Conservation (phyloP, 2,329 filamentous ascomycete genomes). For the Dothistroma septosporum region DNA sequence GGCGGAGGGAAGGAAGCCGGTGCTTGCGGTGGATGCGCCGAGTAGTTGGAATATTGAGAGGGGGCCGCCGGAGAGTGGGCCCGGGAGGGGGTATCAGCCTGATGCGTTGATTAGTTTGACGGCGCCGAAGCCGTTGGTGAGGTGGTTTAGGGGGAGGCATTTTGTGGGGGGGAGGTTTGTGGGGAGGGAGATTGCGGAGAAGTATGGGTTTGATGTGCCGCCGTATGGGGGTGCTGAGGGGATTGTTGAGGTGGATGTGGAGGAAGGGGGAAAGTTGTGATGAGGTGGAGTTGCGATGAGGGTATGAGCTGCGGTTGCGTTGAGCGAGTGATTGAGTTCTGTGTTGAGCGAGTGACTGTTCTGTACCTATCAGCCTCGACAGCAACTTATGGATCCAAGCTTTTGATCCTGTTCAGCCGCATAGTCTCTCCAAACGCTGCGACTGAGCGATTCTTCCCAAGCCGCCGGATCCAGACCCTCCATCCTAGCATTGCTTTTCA, state of each 20-base stretch:
- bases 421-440: background rate
- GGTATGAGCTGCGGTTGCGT: background rate
- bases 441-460: background rate
- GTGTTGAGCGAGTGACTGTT: background rate
- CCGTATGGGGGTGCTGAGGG: conserved; percentile 84
- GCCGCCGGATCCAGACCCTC: background rate
- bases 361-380: background rate
- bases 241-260: conserved; percentile 66
- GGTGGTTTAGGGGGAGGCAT: conserved; percentile 79
- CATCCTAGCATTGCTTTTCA: background rate
- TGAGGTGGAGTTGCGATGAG: background rate
- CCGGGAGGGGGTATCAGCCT: conserved; percentile 78
- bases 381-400: background rate
- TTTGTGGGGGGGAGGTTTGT: conserved; percentile 92
- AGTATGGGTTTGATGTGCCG: conserved; percentile 81
- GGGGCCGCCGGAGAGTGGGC: conserved; percentile 72
- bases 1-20: conserved; percentile 66
- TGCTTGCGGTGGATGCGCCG: conserved; percentile 87
- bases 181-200: conserved; percentile 69
- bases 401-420: background rate
- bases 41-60: conserved; percentile 91
- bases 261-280: conserved; percentile 27
- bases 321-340: background rate
- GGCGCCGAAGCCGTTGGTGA: conserved; percentile 85
- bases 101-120: conserved; percentile 79